Base-by-base conservation (phyloP, 2,329 filamentous ascomycete genomes). In the Nigrospora osmanthi region DNA sequence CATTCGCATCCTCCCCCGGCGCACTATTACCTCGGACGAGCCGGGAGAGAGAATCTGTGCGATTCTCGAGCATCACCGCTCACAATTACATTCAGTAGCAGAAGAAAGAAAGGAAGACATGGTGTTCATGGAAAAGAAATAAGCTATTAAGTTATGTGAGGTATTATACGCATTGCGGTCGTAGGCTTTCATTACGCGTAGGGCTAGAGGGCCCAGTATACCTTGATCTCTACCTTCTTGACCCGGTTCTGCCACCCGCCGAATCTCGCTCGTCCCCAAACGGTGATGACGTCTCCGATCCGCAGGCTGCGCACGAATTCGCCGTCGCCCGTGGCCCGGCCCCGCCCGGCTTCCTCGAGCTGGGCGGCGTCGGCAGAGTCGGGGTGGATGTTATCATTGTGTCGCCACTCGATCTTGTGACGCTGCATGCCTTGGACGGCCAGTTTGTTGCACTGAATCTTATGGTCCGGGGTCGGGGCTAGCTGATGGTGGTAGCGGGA, bases 191-290 rank as follows among this genome's bases (percentile, higher is more conserved):
- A 41, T 38, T 64, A 28, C 23, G 23, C 23, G 5, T 6, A 10
- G 23, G 10, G 23, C 38, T 57, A 78, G 48, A 59, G 55, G 1
- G 76, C 74, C 76, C 77, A 83, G 54, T 78, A 82, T 23, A 83
- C 66, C 46, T 78, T 74, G 30, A 83, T 61, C 56, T 68, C 66
- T 2, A 75, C 72, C 12, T 61, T 66, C 39, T 73, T 58, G 11
- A 82, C 58, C 12, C 61, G 43, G 49, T 83, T 83, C 1, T 44
- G 38, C 80, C 80, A 84, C 0, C 62, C 71, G 0, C 56, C 59
- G 45, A 78, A 83, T 47, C 79, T 69, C 2, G 76, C 70, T 59
- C 75, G 80, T 1, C 65, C 78, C 80, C 80, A 83, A 2, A 83
- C 54, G 0, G 78, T 82, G 11, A 83, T 61, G 15, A 80, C 71